Evolutionary conservation across 768 basidiomycete genomes (phyloP), one percentile per base, ranked within the genome.

Genomic region (Leccinum variicolor): DNA sequence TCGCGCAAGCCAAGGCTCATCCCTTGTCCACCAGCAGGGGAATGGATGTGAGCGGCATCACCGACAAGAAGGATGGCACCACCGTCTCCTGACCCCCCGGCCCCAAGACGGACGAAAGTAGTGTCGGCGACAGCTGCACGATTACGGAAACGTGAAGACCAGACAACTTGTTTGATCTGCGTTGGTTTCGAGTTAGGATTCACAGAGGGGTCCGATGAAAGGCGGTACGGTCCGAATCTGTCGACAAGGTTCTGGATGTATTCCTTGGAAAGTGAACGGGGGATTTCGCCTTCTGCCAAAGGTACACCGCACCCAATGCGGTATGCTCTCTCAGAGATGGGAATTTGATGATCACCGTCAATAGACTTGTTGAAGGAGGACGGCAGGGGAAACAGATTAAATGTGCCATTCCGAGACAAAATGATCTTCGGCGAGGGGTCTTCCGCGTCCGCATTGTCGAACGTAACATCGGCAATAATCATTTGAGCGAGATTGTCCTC

Each of bases 1-100:
- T 84, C 83, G 14, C 81, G 74, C 17, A 84, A 68, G 10, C 82
- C 80, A 19, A 84, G 75, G 58, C 82, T 82, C 81, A 84, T 80
- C 13, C 82, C 83, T 54, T 82, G 81, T 1, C 82, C 83, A 2
- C 82, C 83, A 36, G 7, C 15, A 36, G 72, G n/a, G n/a, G n/a
- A n/a, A n/a, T n/a, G n/a, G n/a, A n/a, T n/a, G n/a, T n/a, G n/a
- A n/a, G n/a, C n/a, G 2, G 81, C 80, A 60, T 81, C 79, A 4
- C 79, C 79, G 6, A 77, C 29, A 34, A 81, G 61, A 34, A 71
- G 19, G 55, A 70, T 43, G 10, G 49, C 65, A 36, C 34, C 34
- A 2, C 68, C 70, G 15, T 54, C 52, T 11, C 14, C 47, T 6
- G 52, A 6, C 3, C 53, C 60, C 15, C 34, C 52, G 3, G 53